phyloP scores from a whole-genome alignment of 345 rosid genomes.

The Salix exigua region DNA sequence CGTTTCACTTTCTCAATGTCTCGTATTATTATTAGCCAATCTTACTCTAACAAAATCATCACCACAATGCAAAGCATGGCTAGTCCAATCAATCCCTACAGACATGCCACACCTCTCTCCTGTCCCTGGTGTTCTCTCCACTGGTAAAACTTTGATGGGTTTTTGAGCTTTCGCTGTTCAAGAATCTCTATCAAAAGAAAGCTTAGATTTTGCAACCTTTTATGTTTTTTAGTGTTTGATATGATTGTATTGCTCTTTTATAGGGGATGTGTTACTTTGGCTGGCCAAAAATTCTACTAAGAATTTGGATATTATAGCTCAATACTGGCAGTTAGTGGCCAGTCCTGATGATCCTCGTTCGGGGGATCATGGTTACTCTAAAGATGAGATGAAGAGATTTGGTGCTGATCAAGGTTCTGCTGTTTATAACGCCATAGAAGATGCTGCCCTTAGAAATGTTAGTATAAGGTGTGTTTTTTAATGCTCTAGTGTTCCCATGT shows the following conservation, averaged over 20 bases:
- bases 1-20: conserved; percentile 5
- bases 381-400: conserved; percentile 43
- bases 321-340: conserved; percentile 76
- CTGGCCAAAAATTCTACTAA: conserved; percentile 64
- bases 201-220: background rate
- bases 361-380: conserved; percentile 74
- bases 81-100: conserved; percentile 90
- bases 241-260: background rate
- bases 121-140: conserved; percentile 70
- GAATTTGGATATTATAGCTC: conserved; percentile 70
- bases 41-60: conserved; percentile 20
- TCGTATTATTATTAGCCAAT: conserved; percentile 25
- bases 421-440: conserved; percentile 56
- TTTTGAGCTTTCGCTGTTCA: background rate
- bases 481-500: background rate
- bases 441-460: conserved; percentile 68
- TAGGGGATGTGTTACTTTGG: conserved; percentile 80
- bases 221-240: too few species aligned
- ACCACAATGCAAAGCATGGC: conserved; percentile 78
- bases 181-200: background rate
- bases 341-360: conserved; percentile 62
- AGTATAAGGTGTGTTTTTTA: conserved; percentile 42
- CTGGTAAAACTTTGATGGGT: conserved; percentile 36
- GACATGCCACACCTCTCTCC: conserved; percentile 72
- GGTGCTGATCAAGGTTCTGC: conserved; percentile 54